Conservation (phyloP, 179 eudicot species). For the Drosera spatulata region DNA sequence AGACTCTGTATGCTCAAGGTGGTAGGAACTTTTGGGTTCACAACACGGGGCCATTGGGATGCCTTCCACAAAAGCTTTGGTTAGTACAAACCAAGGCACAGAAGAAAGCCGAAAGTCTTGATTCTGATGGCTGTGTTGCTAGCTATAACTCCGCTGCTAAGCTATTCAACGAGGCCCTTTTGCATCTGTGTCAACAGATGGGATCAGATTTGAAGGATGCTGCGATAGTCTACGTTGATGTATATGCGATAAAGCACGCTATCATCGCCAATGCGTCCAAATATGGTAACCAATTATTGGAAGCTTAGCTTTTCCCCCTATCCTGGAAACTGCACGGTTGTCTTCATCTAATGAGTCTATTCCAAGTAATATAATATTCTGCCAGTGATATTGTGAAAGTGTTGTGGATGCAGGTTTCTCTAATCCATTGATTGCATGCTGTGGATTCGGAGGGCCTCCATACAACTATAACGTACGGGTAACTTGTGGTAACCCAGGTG, state of each 20-base stretch:
- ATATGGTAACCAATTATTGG: slow-evolving; percentile 63
- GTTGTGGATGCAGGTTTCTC: slow-evolving; percentile 41
- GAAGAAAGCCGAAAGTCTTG: slow-evolving; percentile 28
- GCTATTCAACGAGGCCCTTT: slow-evolving; percentile 55
- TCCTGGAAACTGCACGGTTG: background rate
- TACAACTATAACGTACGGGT: slow-evolving; percentile 59
- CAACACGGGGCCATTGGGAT: slow-evolving; percentile 93
- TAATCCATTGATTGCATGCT: slow-evolving; percentile 75
- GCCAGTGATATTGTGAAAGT: background rate
- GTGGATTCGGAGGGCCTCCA: slow-evolving; percentile 90
- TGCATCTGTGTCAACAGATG: slow-evolving; percentile 37
- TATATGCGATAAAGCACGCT: slow-evolving; percentile 79
- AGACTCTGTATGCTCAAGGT: slow-evolving; percentile 68
- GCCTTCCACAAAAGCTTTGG: slow-evolving; percentile 77
- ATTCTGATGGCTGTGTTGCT: slow-evolving; percentile 56
- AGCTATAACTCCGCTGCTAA: slow-evolving; percentile 64
- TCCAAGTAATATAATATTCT: no score
- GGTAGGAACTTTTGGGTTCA: slow-evolving; percentile 87
- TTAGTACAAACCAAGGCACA: slow-evolving; percentile 12
- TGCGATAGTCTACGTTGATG: slow-evolving; percentile 65
- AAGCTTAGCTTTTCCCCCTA: background rate
- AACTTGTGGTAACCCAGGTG: slow-evolving; percentile 54
- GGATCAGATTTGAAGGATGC: slow-evolving; percentile 54
- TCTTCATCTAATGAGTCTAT: background rate
- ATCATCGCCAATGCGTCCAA: slow-evolving; percentile 52